Evolutionary conservation across 768 basidiomycete species (phyloP), one percentile per base, ranked within the genome.

Genomic region (Xerocomus brunneocitrinus): DNA sequence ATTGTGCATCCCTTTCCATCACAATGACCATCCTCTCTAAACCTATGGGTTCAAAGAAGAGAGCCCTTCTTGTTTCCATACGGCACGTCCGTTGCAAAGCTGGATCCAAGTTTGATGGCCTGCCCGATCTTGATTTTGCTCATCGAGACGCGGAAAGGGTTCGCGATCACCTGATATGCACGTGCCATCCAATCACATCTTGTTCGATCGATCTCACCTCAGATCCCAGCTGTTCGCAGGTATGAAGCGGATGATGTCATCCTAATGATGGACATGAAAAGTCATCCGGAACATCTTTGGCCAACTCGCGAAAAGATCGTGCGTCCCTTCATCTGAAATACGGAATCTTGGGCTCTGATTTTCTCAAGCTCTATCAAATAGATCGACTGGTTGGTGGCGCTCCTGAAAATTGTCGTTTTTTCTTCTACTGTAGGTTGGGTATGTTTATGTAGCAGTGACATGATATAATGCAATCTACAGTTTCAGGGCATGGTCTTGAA

Each of bases 351-450:
- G 27, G 4, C 2, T 27, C 35, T 49, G 12, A 43, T 19, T 41
- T 30, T 8, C 43, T 9, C 8, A 35, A 42, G 43, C 43, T n/a
- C 16, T 8, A 54, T 4, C 73, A 76, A 36, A 78, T 83, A 28
- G 57, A 69, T 5, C 65, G 65, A 6, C 64, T 84, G 6, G 76
- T 78, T 0, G 55, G 62, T 4, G 74, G 71, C 32, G 74, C 77
- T 4, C 58, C 67, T 14, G 66, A 40, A 19, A 10, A 76, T 0
- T 79, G 80, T 49, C 73, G 67, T 3, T 78, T 80, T 56, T 74
- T 81, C 49, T 80, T 84, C 58, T 81, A 81, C 39, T 84, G 82
- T 83, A 56, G 35, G 76, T 27, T 10, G 31, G 16, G 25, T 13
- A 12, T 1, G 3, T 28, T 32, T 5, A n/a, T 5, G 13, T n/a